Base-by-base conservation (phyloP, 1,284 basidiomycete species). In the Sanghuangporus sanghuang region DNA sequence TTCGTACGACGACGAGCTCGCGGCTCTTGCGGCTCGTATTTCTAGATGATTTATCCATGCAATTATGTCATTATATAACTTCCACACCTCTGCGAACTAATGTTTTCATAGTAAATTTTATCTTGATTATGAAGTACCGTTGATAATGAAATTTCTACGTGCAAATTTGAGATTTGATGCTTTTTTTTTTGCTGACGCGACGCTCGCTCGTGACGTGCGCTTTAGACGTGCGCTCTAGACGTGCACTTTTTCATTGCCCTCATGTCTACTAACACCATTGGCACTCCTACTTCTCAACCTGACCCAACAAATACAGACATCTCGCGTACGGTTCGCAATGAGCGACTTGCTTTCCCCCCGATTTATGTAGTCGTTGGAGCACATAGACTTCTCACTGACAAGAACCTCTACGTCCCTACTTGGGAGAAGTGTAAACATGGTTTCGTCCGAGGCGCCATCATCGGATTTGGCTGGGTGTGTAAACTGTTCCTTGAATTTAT, bases 391-490 rank as follows among this genome's bases (percentile, higher is more conserved):
- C 79, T 84, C 69, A 89, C 84, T 0, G 91, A 93, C 72, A 75
- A 79, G 56, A 73, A 73, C 8, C 75, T 93, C n/a, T 84, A 81
- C 65, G 74, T 78, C 18, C 88, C 90, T 6, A 84, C 86, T 11
- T 92, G 89, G 90, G 77, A 86, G 66, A 92, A 91, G 73, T 90
- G 89, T 70, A 80, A 79, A 67, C 85, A 92, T 73, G 90, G 86
- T 0, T 79, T 81, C 2, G 71, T 78, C 61, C 76, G 89, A 46
- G 90, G 91, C 0, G 75, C 79, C 0, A 71, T 80, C 6, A 84
- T 90, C 52, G 90, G 87, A 0, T 68, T 81, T 0, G 74, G 82
- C 35, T 93, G 91, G 90, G 90, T 89, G 65, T 61, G 83, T 74
- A 14, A 18, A 49, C 14, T 12, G 21, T 36, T 58, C 42, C 14